These are phyloP conservation scores for Komagataella populi DNA, from an alignment of 805 yeast species.

Conservation along the genomic window DNA sequence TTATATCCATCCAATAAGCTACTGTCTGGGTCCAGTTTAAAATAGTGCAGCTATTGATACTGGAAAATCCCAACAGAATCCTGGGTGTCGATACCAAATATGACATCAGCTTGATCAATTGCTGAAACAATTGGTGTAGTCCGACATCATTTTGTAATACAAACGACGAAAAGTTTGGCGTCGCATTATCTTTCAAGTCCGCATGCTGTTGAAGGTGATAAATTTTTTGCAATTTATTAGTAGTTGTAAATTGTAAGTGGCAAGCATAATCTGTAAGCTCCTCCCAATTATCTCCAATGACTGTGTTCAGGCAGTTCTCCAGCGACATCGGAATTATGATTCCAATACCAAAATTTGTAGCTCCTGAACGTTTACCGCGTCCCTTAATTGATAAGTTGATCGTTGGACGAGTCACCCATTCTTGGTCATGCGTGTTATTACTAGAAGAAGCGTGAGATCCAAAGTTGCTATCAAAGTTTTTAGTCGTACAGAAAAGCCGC, in stretches of 20 bases:
- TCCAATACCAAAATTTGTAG: constrained; percentile 31
- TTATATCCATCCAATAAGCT: constrained; percentile 40
- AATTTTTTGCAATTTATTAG: constrained; percentile 20
- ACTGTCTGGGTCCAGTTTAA: constrained; percentile 39
- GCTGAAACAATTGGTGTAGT: constrained; percentile 21
- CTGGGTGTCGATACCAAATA: constrained; percentile 31
- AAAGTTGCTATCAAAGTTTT: constrained; percentile 6
- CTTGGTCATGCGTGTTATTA: not conserved
- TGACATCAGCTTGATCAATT: constrained; percentile 23
- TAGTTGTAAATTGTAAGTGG: constrained; percentile 23
- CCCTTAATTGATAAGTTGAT: not conserved
- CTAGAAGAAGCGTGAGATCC: not conserved
- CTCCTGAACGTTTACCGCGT: not conserved
- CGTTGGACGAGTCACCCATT: not conserved
- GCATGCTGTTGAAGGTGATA: constrained; percentile 2
- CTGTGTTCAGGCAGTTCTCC: constrained; percentile 19
- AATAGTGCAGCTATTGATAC: constrained; percentile 21
- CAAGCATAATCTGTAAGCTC: constrained; percentile 27
- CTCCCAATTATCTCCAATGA: constrained; percentile 34
- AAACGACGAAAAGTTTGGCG: constrained; percentile 21
- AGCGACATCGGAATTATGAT: constrained; percentile 31
- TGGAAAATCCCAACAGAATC: constrained; percentile 26
- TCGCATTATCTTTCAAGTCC: constrained; percentile 14
- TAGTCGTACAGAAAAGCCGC: constrained; percentile 23
- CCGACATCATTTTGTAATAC: constrained; percentile 30